Base-by-base conservation (phyloP, 2,329 filamentous ascomycete genomes). In the Colletotrichum falcatum region DNA sequence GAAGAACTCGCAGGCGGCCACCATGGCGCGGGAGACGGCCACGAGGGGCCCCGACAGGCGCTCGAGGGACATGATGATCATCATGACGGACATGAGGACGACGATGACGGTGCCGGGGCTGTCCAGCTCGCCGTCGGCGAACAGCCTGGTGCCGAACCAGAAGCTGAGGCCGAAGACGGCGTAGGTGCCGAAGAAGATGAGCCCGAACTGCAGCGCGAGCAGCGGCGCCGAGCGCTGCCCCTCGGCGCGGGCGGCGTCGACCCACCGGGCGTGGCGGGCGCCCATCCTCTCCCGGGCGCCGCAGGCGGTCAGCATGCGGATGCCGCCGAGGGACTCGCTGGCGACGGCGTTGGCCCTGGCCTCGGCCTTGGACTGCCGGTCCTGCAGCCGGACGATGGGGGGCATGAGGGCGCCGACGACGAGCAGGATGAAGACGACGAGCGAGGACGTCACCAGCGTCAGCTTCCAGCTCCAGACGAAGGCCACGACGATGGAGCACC, bases 241-340 rank as follows among this genome's bases (percentile, higher is more conserved):
- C 65, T 87, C 83, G 62, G 79, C 80, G 65, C 82, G 85, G 1
- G 87, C 85, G 60, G 88, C 84, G 23, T 85, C 81, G 20, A 89
- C 85, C 82, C 86, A 90, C 5, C 81, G 79, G 12, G 83, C 78
- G 75, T 90, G 91, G 42, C 85, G 87, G 54, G 82, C 79, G 0
- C 83, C 80, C 66, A 90, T 84, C 6, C 86, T 84, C 18, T 79
- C 75, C 75, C 91, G 87, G 16, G 90, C 90, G 44, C 89, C 88
- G 74, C 88, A 91, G 0, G 89, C 89, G 44, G 87, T 83, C 46
- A 91, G 83, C 83, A 91, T 91, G 7, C 88, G 83, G 48, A 91
- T 87, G 58, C 86, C 86, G 1, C 84, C 80, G 73, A 92, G 84
- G 2, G 88, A 83, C 77, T 92, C 90, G 66, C 88, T 89, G 1